Conservation (phyloP, 768 basidiomycete species). For the Suillus variegatus region DNA sequence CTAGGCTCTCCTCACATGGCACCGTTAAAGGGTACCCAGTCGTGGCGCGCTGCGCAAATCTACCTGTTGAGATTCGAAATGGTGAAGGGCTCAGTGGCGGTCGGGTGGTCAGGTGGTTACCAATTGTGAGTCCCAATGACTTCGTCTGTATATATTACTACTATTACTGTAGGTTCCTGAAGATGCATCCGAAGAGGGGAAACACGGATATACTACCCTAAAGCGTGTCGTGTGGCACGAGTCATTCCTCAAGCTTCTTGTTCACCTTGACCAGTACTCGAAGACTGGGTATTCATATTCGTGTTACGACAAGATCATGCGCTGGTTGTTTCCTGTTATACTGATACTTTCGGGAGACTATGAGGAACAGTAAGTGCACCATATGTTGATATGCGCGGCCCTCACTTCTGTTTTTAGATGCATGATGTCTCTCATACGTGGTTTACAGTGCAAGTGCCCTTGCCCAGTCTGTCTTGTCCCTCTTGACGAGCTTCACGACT, state of each 20-base stretch:
- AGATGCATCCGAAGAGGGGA: conserved; percentile 1
- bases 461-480: conserved; percentile 40
- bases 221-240: conserved; percentile 26
- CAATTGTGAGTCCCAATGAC: conserved; percentile 20
- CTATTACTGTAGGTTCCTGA: background rate
- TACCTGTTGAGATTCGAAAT: conserved; percentile 15
- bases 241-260: conserved; percentile 26
- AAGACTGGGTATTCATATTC: conserved; percentile 14
- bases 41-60: conserved; percentile 16
- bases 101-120: conserved; percentile 11
- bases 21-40: conserved; percentile 21
- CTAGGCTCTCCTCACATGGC: conserved; percentile 20
- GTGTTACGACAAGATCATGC: conserved; percentile 7
- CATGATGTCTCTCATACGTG: conserved; percentile 37
- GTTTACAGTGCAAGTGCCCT: conserved; percentile 25
- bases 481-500: conserved; percentile 21
- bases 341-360: conserved; percentile 29
- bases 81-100: conserved; percentile 14
- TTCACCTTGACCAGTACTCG: conserved; percentile 15
- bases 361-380: conserved; percentile 24
- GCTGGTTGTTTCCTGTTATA: conserved; percentile 20
- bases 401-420: conserved; percentile 13
- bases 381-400: background rate
- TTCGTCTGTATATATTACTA: background rate
- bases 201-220: conserved; percentile 14